Evolutionary conservation across 306 rosid genomes (phyloP), one percentile per base, ranked within the genome.

Genomic region (Cyclanthera cordifolia): DNA sequence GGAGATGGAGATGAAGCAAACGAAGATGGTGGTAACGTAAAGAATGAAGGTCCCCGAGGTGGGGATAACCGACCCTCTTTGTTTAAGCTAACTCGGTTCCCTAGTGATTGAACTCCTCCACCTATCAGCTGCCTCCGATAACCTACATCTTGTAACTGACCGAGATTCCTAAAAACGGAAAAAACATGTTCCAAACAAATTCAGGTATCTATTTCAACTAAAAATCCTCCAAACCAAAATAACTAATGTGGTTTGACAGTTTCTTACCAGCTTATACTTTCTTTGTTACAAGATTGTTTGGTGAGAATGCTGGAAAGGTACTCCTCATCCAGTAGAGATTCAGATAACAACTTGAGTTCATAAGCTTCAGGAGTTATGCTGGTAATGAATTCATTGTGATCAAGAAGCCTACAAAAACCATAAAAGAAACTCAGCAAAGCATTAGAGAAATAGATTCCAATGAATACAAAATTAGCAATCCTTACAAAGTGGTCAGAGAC

Each of bases 371-470:
- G 77, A 59, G 85, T 58, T 16, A 77, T 49, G 77, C 39, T 67
- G 32, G 51, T 50, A 11, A 86, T 84, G 78, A 82, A 53, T 47
- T 79, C 74, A 69, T 88, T 88, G 63, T 84, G 80, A 77, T 86
- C 95, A 57, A 88, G 82, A 74, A 88, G 82, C 69, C 95, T 88
- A 78, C 76, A 57, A 32, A 64, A 71, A 53, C 72, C 58, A 45
- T 5, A 71, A 14, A 28, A 23, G 45, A 53, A 28, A 48, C 43
- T 55, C 28, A 48, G 58, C 66, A 47, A 63, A 76, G 15, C 8
- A n/a, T 41, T 24, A 4, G 5, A 12, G 71, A 53, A 53, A 23
- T 47, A 20, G 30, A 23, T 32, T 5, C 39, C 72, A 9, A 68
- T 20, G 30, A 67, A 30, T 12, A 23, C 19, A n/a, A 45, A 4